These are phyloP conservation scores for Opeltia flavorubescens DNA, from an alignment of 495 filamentous ascomycete species.

Conservation along the genomic window DNA sequence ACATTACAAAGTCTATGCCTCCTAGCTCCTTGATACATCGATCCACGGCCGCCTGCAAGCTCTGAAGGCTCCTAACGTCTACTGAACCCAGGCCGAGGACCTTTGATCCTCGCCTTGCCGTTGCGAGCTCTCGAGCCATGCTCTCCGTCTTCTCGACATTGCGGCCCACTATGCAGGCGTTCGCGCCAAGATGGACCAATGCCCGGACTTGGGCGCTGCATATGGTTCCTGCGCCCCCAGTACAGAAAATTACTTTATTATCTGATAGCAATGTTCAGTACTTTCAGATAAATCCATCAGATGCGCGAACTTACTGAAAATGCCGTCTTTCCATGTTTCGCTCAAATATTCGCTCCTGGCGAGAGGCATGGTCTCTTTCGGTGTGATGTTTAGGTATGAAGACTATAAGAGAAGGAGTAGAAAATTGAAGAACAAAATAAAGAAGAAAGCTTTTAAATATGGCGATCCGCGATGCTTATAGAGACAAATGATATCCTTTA, in stretches of 20 bases:
- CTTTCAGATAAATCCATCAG: slow-evolving; percentile 3
- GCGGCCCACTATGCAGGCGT: slow-evolving; percentile 86
- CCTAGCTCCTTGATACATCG: slow-evolving; percentile 71
- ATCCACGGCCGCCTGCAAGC: slow-evolving; percentile 57
- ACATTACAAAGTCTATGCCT: slow-evolving; percentile 89
- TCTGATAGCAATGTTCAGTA: slow-evolving; percentile 28
- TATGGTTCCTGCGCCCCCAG: slow-evolving; percentile 85
- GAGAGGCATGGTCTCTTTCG: slow-evolving; percentile 40
- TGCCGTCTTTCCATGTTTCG: slow-evolving; percentile 67
- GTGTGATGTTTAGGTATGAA: background rate
- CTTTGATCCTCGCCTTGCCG: slow-evolving; percentile 58
- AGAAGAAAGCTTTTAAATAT: too few relatives aligned
- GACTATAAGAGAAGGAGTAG: background rate
- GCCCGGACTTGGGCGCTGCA: slow-evolving; percentile 88
- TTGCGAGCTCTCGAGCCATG: slow-evolving; percentile 66
- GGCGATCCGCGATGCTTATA: background rate
- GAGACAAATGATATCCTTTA: background rate
- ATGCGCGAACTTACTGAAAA: slow-evolving; percentile 46
- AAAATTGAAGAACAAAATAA: too few relatives aligned
- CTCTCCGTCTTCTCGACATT: slow-evolving; percentile 79
- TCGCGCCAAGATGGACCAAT: slow-evolving; percentile 77
- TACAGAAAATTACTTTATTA: slow-evolving; percentile 89
- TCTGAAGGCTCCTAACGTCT: slow-evolving; percentile 66
- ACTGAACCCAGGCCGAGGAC: slow-evolving; percentile 75
- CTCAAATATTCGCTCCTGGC: slow-evolving; percentile 63